Percentiles rank a stretch among this genome's conserved stretches.
Evolutionary conservation across 768 basidiomycete genomes (phyloP).

Genomic region (Boletales sp.): DNA sequence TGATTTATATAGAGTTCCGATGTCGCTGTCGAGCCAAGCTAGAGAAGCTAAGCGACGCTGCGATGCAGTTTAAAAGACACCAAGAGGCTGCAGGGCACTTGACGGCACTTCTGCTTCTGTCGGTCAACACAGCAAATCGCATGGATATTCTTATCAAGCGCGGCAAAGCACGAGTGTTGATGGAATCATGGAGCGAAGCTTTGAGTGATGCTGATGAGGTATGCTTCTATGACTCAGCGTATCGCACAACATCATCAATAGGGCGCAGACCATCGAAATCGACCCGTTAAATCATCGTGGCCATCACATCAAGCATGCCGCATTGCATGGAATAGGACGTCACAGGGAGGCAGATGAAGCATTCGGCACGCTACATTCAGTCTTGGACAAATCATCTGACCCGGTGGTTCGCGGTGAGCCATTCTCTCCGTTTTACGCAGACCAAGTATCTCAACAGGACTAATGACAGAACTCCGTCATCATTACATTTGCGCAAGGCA

Average conservation of each 20-base stretch:
- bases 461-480: neutral
- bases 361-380: neutral
- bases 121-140: neutral
- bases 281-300: neutral
- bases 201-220: neutral
- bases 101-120: neutral
- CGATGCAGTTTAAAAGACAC: neutral
- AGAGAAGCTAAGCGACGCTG: neutral
- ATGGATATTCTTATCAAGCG: neutral
- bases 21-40: neutral
- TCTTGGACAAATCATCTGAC: neutral
- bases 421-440: neutral
- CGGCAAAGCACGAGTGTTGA: neutral
- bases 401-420: neutral
- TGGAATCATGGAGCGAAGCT: neutral
- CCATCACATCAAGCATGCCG: neutral
- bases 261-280: neutral
- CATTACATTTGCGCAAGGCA: neutral
- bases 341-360: neutral
- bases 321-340: neutral
- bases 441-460: too few species aligned
- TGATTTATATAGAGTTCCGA: neutral
- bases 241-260: neutral
- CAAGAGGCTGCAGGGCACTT: neutral
- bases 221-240: neutral